Evolutionary conservation across 2,329 filamentous ascomycete species (phyloP), one percentile per base, ranked within the genome.

Genomic region (Septoria petroselini): DNA sequence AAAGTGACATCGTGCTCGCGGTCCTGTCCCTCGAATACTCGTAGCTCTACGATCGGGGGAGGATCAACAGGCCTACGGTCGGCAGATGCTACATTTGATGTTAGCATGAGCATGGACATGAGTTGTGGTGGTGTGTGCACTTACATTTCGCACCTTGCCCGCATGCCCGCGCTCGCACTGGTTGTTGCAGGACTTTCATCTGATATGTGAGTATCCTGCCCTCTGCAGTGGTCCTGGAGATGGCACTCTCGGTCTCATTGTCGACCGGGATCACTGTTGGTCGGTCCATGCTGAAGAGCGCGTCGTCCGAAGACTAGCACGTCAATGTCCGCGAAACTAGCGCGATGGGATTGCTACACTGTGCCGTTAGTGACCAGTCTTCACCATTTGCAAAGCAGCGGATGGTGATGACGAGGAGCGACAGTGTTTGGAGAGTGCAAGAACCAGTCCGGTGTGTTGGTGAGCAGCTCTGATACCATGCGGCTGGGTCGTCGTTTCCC

Each of bases 111-210:
- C 15, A 19, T 19, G 15, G 17, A 7, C 7, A 19, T 4, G 17
- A 19, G 15, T 3, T 18, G 6, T 23, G 15, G 27, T 48, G 29
- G 14, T 37, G 23, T 7, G 29, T 23, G n/a, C n/a, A 57, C 85
- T 71, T 78, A 95, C 89, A 95, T 74, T 97, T 97, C 46, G 89
- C 89, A 53, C 93, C 93, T 48, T 90, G 91, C 64, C 93, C 93
- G 70, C 93, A 98, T 48, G 93, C 93, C 75, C 93, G 82, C 41
- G 93, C 91, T 64, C 91, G 87, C 73, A 95, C 86, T 15, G 93
- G 93, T 69, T 97, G 89, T 72, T 98, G 93, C 62, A 96, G 84
- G 48, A 97, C 90, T 52, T 81, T 83, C 69, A 97, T 76, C 58
- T 80, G 77, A 70, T 97, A 97, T 65, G 82, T 88, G 59, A 96